A percentile compares a stretch with the other conserved stretches of the same genome.
Conservation (phyloP, 352 stramenopile genomes). For the Phytophthora aleatoria region DNA sequence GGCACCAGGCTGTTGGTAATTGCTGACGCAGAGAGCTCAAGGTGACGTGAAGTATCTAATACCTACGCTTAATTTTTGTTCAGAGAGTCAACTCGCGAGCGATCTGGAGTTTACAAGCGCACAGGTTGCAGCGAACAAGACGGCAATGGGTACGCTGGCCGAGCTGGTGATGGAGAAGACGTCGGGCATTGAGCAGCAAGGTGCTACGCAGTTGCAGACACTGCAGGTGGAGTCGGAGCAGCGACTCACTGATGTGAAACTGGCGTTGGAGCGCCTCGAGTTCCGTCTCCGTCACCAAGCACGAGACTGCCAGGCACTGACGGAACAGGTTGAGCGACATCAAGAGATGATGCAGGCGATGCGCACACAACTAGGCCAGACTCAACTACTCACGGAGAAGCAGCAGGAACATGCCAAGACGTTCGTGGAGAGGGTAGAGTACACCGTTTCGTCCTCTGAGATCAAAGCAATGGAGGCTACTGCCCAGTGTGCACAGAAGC, state of each 20-base stretch:
- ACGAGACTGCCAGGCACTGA: constrained; percentile 52
- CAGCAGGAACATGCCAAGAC: constrained; percentile 53
- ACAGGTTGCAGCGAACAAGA: constrained; percentile 55
- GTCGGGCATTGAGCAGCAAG: constrained; percentile 42
- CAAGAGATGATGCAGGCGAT: constrained; percentile 48
- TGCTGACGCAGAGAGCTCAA: constrained; percentile 27
- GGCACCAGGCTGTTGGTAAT: constrained; percentile 35
- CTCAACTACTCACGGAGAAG: constrained; percentile 47
- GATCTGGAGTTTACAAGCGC: constrained; percentile 53
- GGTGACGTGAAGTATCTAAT: not conserved
- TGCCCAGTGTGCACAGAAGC: constrained; percentile 32
- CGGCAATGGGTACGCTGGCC: constrained; percentile 42
- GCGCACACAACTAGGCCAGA: constrained; percentile 47
- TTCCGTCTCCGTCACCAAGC: constrained; percentile 73
- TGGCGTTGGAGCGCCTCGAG: constrained; percentile 62
- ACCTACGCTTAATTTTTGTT: not conserved
- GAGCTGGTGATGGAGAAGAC: constrained; percentile 59
- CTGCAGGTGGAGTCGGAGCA: constrained; percentile 55
- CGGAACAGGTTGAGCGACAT: constrained; percentile 52
- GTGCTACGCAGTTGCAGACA: constrained; percentile 45
- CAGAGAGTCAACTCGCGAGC: constrained; percentile 55
- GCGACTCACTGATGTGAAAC: constrained; percentile 47
- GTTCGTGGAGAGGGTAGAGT: constrained; percentile 52
- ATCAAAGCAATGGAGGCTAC: constrained; percentile 29
- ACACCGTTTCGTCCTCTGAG: constrained; percentile 37